Conservation (phyloP, 371 early-diverging fungal species). For the Mortierella sp. region DNA sequence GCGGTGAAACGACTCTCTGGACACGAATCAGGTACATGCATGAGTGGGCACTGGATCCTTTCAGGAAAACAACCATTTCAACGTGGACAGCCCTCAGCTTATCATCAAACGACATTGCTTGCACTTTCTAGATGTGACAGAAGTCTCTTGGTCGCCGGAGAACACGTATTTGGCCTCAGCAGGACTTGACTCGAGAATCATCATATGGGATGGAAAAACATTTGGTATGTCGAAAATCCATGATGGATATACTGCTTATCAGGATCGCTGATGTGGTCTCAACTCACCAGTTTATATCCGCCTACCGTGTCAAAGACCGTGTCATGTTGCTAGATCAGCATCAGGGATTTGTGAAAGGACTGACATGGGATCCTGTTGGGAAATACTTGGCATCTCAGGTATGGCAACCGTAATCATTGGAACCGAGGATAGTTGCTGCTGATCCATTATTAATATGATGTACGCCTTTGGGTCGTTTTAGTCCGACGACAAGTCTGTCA, state of each 20-base stretch:
- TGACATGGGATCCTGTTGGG: slow-evolving; percentile 97
- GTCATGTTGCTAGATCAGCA: slow-evolving; percentile 78
- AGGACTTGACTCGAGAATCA: slow-evolving; percentile 86
- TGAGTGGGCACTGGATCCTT: too few relatives aligned
- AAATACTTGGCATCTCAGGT: slow-evolving; percentile 93
- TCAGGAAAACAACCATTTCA: too few relatives aligned
- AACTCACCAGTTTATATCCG: too few relatives aligned
- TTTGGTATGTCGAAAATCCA: slow-evolving; percentile 86
- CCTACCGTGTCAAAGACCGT: slow-evolving; percentile 63
- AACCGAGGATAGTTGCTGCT: too few relatives aligned
- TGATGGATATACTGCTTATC: too few relatives aligned
- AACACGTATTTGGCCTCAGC: slow-evolving; percentile 91
- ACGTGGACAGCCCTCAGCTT: too few relatives aligned
- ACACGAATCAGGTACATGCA: slow-evolving; percentile 84
- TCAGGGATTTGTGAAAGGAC: slow-evolving; percentile 93
- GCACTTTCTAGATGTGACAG: slow-evolving; percentile 78
- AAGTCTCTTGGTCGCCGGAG: slow-evolving; percentile 95
- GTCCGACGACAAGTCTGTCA: slow-evolving; percentile 93
- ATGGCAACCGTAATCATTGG: too few relatives aligned
- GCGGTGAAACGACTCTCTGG: slow-evolving; percentile 85
- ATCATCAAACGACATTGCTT: background rate
- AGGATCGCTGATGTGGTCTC: too few relatives aligned
- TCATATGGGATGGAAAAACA: slow-evolving; percentile 86
- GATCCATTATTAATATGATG: too few relatives aligned
- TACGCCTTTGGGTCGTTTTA: too few relatives aligned